phyloP scores from a whole-genome alignment of 1,139 yeast species.

The Sporopachydermia cereana region DNA sequence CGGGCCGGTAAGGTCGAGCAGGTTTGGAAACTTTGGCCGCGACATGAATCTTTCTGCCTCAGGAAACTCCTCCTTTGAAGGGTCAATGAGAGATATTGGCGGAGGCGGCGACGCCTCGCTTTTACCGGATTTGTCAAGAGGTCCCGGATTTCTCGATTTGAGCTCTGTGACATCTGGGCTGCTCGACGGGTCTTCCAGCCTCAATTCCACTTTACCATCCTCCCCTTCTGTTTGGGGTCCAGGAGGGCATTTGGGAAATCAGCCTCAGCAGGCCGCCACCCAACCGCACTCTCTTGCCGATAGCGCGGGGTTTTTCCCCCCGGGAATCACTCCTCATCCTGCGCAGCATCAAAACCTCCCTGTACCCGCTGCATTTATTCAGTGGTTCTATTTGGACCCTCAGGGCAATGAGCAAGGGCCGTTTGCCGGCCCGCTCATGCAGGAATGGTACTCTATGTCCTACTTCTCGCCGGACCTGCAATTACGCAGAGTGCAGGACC shows the following conservation, averaged over 20 bases:
- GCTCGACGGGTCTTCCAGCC: background rate
- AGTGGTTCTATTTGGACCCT: conserved; percentile 69
- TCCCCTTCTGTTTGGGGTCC: background rate
- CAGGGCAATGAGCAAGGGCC: conserved; percentile 72
- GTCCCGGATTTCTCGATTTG: background rate
- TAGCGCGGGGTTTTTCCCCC: conserved; percentile 10
- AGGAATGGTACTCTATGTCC: conserved; percentile 58
- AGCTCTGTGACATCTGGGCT: background rate
- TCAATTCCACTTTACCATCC: too few species aligned
- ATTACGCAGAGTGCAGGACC: conserved; percentile 44
- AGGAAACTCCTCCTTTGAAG: background rate
- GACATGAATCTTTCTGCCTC: background rate
- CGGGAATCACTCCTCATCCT: conserved; percentile 12
- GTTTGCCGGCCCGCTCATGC: conserved; percentile 65
- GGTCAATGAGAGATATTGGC: background rate
- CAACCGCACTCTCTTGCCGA: background rate
- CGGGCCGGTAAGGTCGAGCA: background rate
- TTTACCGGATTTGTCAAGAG: background rate
- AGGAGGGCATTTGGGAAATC: background rate
- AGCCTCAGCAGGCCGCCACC: background rate
- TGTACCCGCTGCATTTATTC: conserved; percentile 32
- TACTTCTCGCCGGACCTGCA: conserved; percentile 46
- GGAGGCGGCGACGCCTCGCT: background rate
- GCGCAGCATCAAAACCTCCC: conserved; percentile 10
- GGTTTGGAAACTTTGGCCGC: background rate